Evolutionary conservation across 192 early-diverging fungal species (phyloP), one percentile per base, ranked within the genome.

Genomic region (Nowakowskiella sp.): DNA sequence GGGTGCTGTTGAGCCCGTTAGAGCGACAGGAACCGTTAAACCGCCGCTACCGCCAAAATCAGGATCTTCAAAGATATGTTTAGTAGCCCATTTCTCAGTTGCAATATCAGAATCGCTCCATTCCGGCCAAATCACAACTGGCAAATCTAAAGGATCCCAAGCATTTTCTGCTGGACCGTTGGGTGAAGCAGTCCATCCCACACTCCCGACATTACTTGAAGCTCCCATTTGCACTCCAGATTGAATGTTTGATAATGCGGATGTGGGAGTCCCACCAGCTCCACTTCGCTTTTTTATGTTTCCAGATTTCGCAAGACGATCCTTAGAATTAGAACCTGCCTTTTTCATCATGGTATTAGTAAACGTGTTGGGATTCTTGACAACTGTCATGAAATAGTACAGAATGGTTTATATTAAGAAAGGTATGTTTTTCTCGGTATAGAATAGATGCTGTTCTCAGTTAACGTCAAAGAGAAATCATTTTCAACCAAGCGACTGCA

Each of bases 21-120:
- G 21, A 16, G 22, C 27, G 6, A 22, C 29, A 3, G 49, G 55
- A 6, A 31, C 33, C 1, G 25, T 29, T 21, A 42, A 30, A 21
- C 39, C 32, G 27, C 50, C 50, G 6, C 39, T 21, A 42, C 21
- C 23, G 6, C 21, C 27, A 19, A 31, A 31, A 24, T 81, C 77
- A 10, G 70, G 70, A 57, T 81, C 79, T 42, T 81, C 79, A 52
- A 80, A 81, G 0, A 57, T 57, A 47, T 81, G 77, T 57, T 81
- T 81, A 2, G 70, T 68, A 1, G 46, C 53, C 72, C 74, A 81
- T 48, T 82, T 82, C 60, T 82, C 80, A 0, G 72, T 63, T 10
- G 63, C 56, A 3, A 81, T 51, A 36, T 82, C 80, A 8, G 68
- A 51, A 43, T 81, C 78, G 29, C 49, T 60, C 78, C 78, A 81